Evolutionary conservation across 2,329 filamentous ascomycete species (phyloP).

Genomic region (Allantophomopsis cytisporea): DNA sequence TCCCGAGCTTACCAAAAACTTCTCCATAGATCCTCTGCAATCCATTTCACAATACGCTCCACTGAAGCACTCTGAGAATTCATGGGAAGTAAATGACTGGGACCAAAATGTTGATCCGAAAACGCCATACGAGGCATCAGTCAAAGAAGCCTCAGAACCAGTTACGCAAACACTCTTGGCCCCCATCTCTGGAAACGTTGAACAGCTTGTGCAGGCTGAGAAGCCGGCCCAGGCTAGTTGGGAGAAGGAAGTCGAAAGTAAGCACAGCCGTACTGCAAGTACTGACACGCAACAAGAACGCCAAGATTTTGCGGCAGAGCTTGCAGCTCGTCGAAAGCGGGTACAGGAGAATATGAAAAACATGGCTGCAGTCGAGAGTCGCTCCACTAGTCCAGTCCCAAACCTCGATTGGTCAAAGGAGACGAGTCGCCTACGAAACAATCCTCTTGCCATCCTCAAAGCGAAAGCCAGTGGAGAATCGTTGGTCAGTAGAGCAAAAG

Average conservation of each 20-base stretch:
- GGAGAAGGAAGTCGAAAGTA: slow-evolving; percentile 14
- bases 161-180: no score
- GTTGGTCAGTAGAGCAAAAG: slow-evolving; percentile 32
- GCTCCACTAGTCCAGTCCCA: slow-evolving; percentile 20
- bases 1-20: slow-evolving; percentile 24
- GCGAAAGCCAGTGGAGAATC: slow-evolving; percentile 57
- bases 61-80: no score
- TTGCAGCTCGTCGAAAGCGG: slow-evolving; percentile 55
- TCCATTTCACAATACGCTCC: no score
- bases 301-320: slow-evolving; percentile 60
- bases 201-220: slow-evolving; percentile 1
- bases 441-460: slow-evolving; percentile 49
- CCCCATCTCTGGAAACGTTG: slow-evolving; percentile 25
- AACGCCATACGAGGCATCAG: slow-evolving; percentile 2
- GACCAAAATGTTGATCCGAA: slow-evolving; percentile 7
- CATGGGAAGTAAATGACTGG: no score
- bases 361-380: slow-evolving; percentile 49
- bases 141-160: slow-evolving; percentile 9
- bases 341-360: slow-evolving; percentile 63
- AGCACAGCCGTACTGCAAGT: slow-evolving; percentile 32
- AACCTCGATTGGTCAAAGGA: slow-evolving; percentile 20
- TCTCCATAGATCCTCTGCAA: slow-evolving; percentile 17
- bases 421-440: slow-evolving; percentile 25
- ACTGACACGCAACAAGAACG: slow-evolving; percentile 38
- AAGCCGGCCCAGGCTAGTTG: slow-evolving; percentile 8